Evolutionary conservation across 352 stramenopile species (phyloP).

Genomic region (Phytophthora fragariae): DNA sequence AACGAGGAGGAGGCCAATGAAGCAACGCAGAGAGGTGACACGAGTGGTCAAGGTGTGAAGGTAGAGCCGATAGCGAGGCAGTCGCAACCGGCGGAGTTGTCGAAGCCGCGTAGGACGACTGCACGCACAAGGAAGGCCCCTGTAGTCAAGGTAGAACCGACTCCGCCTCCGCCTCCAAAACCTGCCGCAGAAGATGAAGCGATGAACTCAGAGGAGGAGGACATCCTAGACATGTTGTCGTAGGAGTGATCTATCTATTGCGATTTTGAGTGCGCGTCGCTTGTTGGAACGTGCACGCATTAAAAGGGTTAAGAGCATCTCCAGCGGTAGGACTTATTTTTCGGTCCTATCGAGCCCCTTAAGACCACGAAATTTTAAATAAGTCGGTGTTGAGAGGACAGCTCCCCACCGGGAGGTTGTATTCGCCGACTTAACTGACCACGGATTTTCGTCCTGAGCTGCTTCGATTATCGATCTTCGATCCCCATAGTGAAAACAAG

Average conservation of each 20-base stretch:
- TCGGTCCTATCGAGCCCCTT: no score
- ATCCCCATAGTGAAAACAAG: no score
- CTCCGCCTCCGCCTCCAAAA: neutral
- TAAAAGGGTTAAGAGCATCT: no score
- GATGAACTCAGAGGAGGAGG: constrained; percentile 59
- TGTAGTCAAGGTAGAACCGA: constrained; percentile 10
- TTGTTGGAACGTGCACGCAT: no score
- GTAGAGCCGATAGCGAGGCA: neutral
- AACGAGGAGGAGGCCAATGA: constrained; percentile 25
- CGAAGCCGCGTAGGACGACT: neutral
- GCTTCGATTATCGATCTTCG: no score
- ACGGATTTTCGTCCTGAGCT: no score
- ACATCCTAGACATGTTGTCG: constrained; percentile 64
- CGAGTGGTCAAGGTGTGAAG: neutral
- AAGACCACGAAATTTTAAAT: no score
- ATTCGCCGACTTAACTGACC: no score
- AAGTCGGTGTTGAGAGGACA: no score
- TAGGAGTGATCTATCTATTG: constrained; percentile 5
- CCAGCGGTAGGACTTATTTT: no score
- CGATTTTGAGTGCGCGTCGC: neutral
- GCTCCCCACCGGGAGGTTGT: no score
- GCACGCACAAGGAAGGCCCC: neutral
- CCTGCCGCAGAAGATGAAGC: constrained; percentile 19
- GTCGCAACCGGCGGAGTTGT: neutral
- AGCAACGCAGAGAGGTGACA: constrained; percentile 10